Percentiles rank a stretch among this genome's conserved stretches.
phyloP scores from a whole-genome alignment of 2,329 filamentous ascomycete genomes.

The Onygena corvina region DNA sequence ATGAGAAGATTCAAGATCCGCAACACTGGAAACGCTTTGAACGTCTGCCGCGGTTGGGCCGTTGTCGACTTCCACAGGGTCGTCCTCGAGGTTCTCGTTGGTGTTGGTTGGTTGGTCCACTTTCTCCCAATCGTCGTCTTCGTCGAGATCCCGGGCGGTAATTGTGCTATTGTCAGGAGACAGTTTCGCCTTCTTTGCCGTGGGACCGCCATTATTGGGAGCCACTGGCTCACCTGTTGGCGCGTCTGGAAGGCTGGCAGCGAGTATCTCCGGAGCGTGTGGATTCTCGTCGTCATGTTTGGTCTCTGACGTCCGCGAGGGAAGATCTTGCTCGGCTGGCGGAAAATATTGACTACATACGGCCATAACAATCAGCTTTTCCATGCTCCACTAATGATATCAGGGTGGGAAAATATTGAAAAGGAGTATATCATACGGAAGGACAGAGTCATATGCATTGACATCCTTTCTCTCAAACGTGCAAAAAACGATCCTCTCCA shows the following conservation, averaged over 20 bases:
- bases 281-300: conserved; percentile 1
- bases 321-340: conserved; percentile 24
- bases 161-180: conserved; percentile 7
- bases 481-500: conserved; percentile 73
- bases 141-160: conserved; percentile 16
- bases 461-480: conserved; percentile 71
- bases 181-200: conserved; percentile 3
- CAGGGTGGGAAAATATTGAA: not conserved
- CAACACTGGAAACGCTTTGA: conserved; percentile 26
- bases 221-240: conserved; percentile 39
- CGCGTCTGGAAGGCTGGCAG: conserved; percentile 38
- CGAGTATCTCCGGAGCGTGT: conserved; percentile 23
- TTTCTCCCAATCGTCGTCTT: conserved; percentile 33
- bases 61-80: conserved; percentile 25
- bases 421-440: conserved; percentile 52
- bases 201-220: conserved; percentile 17
- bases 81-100: conserved; percentile 23
- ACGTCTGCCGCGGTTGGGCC: conserved; percentile 24
- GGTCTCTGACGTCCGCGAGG: not conserved
- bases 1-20: conserved; percentile 14
- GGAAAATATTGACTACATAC: conserved; percentile 38
- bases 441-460: conserved; percentile 52
- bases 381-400: not conserved
- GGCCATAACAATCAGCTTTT: not conserved
- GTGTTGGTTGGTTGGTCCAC: conserved; percentile 23